These are phyloP conservation scores for Carallia pectinifolia DNA, from an alignment of 345 rosid species.

Conservation along the genomic window DNA sequence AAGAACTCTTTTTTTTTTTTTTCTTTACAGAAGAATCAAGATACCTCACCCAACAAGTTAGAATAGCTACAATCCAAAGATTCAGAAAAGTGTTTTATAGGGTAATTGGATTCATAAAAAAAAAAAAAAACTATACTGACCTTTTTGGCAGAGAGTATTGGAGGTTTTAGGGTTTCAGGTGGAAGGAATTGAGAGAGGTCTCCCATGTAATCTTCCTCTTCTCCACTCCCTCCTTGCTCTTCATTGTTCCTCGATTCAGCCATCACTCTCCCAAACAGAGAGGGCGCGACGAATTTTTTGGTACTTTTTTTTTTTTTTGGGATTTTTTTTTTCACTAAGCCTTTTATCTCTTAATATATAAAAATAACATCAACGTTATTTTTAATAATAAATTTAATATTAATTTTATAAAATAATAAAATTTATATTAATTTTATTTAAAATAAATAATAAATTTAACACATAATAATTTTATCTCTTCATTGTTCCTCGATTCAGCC, in stretches of 20 bases:
- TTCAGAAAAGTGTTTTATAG: no score
- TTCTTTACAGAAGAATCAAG: no score
- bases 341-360: no score
- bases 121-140: conserved; percentile 20
- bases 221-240: conserved; percentile 8
- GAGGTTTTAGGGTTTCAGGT: conserved; percentile 32
- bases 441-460: no score
- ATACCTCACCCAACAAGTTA: no score
- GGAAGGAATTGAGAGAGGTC: conserved; percentile 76
- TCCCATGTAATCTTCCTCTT: conserved; percentile 86
- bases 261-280: background rate
- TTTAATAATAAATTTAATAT: no score
- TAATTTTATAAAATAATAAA: no score
- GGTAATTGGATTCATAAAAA: no score
- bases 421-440: no score
- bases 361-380: no score
- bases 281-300: background rate
- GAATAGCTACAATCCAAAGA: no score
- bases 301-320: background rate
- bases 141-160: conserved; percentile 23
- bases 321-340: background rate
- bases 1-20: no score
- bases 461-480: background rate
- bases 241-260: background rate
- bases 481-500: conserved; percentile 4